Evolutionary conservation across 2,329 filamentous ascomycete species (phyloP), one percentile per base, ranked within the genome.

Genomic region (Colletotrichum sp.): DNA sequence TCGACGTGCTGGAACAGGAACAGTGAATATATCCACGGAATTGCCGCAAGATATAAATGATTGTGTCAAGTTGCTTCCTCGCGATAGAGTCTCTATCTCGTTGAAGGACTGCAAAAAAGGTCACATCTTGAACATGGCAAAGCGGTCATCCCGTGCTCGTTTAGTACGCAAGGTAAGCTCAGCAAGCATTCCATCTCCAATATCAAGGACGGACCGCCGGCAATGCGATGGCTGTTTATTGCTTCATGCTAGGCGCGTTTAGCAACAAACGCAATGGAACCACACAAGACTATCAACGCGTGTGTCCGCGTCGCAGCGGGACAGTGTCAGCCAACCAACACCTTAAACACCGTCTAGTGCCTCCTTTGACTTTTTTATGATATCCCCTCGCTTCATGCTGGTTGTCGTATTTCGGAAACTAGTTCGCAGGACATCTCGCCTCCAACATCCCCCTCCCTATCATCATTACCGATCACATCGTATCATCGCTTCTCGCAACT

Each of bases 221-320:
- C 48, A 30, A 61, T 67, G 43, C 18, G 13, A 72, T 28, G 52
- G 36, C 16, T 60, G 68, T 74, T 61, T 72, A 72, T 32, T 61
- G 52, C 61, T 66, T 72, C 48, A 75, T 75, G 69, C 72, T 32
- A 34, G 39, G 21, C 72, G 68, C 63, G 32, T 75, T 72, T 67
- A 65, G 26, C 63, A 67, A 64, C 36, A 55, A 48, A 26, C 55
- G 36, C 9, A 67, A 67, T 67, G 73, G 72, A 59, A 67, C 63
- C 61, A 63, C 39, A 72, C 39, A 36, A 64, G 21, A 67, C 68
- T 55, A 34, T 18, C 36, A 32, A 55, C 72, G 68, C 72, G 72
- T 72, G 26, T 72, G 66, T 43, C n/a, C 66, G 59, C 21, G 67
- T 71, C 32, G 71, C n/a, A 26, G 18, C 15, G 26, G 43, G 16